Evolutionary conservation across 140 eudicot genomes (phyloP).

Genomic region (Erigeron philadelphicus): DNA sequence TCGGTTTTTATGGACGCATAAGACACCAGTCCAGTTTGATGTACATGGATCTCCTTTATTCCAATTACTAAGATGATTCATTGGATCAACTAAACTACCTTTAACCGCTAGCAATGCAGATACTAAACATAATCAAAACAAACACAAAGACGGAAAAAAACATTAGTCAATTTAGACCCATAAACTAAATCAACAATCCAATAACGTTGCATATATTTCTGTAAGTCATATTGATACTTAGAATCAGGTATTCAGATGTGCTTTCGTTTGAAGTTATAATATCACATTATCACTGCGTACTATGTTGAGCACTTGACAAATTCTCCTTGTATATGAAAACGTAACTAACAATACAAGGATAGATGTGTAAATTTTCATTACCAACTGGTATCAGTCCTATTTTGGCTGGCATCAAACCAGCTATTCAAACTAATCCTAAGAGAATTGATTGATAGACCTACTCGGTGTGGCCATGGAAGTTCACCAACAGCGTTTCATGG

Average conservation of each 20-base stretch:
- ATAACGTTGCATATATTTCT: too few species aligned
- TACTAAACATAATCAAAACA: constrained; percentile 28
- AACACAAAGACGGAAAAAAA: neutral
- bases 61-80: constrained; percentile 50
- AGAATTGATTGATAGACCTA: neutral
- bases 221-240: neutral
- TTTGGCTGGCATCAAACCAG: neutral
- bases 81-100: constrained; percentile 43
- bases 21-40: constrained; percentile 70
- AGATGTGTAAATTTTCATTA: neutral
- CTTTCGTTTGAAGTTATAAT: neutral
- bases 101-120: constrained; percentile 53
- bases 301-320: neutral
- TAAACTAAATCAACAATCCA: neutral
- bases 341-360: neutral
- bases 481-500: too few species aligned
- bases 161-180: constrained; percentile 14
- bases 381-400: neutral
- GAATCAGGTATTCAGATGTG: neutral
- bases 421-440: neutral
- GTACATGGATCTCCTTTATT: constrained; percentile 68
- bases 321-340: neutral
- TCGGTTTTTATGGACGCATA: constrained; percentile 36
- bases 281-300: neutral
- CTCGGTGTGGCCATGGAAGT: too few species aligned